Percentiles rank a stretch among this genome's conserved stretches.
Conservation (phyloP, 352 stramenopile species). For the Phytophthora rubi region DNA sequence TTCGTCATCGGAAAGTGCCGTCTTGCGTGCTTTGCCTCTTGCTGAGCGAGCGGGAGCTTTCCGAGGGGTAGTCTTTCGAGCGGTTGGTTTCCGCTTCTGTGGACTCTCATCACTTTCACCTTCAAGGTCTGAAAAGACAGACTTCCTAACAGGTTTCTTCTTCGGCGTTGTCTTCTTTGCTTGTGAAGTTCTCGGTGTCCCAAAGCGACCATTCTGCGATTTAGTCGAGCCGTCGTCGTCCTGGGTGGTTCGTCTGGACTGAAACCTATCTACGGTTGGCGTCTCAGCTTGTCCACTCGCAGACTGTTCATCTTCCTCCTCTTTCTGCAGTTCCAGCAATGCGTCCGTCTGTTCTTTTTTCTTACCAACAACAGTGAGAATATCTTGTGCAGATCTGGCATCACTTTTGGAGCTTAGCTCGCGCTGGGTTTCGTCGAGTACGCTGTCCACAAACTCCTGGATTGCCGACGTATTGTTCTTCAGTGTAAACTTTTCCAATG, state of each 20-base stretch:
- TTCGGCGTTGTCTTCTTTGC: conserved; percentile 12
- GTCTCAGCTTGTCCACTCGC: not conserved
- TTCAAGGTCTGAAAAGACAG: conserved; percentile 40
- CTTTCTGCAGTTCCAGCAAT: conserved; percentile 54
- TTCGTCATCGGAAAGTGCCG: conserved; percentile 56
- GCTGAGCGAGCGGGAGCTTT: conserved; percentile 37
- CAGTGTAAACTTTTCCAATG: conserved; percentile 81
- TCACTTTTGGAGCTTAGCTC: conserved; percentile 59
- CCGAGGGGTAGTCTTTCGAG: conserved; percentile 8
- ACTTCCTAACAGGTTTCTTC: conserved; percentile 27
- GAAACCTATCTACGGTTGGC: conserved; percentile 17
- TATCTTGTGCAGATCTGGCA: conserved; percentile 65
- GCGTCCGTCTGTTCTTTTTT: conserved; percentile 69
- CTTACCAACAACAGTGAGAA: conserved; percentile 68
- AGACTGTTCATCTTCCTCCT: conserved; percentile 49
- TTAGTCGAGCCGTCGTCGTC: conserved; percentile 12
- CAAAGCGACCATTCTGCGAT: conserved; percentile 28
- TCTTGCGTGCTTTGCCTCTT: conserved; percentile 31
- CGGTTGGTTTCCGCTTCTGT: conserved; percentile 31
- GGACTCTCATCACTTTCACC: conserved; percentile 35
- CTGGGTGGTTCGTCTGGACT: conserved; percentile 7
- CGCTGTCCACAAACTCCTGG: conserved; percentile 74
- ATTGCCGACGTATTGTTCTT: conserved; percentile 85
- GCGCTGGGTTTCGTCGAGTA: conserved; percentile 76
- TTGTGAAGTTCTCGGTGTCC: conserved; percentile 26